Percentiles rank a stretch among this genome's conserved stretches.
phyloP scores from a whole-genome alignment of 2,329 filamentous ascomycete genomes.

The Rhinocladiella similis region DNA sequence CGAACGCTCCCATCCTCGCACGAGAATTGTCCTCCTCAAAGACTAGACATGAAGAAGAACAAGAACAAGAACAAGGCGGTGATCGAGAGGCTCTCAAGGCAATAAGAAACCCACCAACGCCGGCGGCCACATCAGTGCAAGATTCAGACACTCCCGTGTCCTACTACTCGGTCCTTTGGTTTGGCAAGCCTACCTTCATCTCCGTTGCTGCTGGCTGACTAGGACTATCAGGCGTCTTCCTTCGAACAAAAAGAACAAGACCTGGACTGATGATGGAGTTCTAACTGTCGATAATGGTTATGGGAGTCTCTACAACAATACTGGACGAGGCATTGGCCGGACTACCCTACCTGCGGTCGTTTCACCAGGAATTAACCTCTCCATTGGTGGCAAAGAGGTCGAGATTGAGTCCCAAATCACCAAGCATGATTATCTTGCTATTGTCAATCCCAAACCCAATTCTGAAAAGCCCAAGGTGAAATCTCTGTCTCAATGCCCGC shows the following conservation, averaged over 20 bases:
- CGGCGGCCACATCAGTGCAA: slow-evolving; percentile 28
- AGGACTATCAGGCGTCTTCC: slow-evolving; percentile 53
- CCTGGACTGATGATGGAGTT: slow-evolving; percentile 73
- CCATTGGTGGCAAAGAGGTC: slow-evolving; percentile 66
- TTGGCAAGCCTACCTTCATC: neutral
- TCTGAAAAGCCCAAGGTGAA: slow-evolving; percentile 9
- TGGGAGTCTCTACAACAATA: slow-evolving; percentile 63
- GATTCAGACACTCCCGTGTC: slow-evolving; percentile 17
- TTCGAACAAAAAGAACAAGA: slow-evolving; percentile 73
- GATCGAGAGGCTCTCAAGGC: slow-evolving; percentile 12
- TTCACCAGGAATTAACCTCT: slow-evolving; percentile 60
- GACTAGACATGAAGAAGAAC: neutral
- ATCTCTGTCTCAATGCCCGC: slow-evolving; percentile 16
- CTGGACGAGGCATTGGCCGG: slow-evolving; percentile 64
- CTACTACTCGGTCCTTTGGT: slow-evolving; percentile 43
- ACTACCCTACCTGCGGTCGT: slow-evolving; percentile 57
- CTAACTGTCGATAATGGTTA: slow-evolving; percentile 58
- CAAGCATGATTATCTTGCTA: slow-evolving; percentile 14
- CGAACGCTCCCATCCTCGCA: neutral
- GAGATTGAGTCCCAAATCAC: slow-evolving; percentile 64
- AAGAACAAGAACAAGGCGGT: neutral
- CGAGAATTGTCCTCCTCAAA: neutral
- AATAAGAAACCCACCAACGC: slow-evolving; percentile 36
- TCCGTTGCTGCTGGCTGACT: neutral
- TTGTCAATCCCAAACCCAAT: slow-evolving; percentile 3